These are phyloP conservation scores for Trichoderma sp. DNA, from an alignment of 2,329 filamentous ascomycete species.

Conservation along the genomic window DNA sequence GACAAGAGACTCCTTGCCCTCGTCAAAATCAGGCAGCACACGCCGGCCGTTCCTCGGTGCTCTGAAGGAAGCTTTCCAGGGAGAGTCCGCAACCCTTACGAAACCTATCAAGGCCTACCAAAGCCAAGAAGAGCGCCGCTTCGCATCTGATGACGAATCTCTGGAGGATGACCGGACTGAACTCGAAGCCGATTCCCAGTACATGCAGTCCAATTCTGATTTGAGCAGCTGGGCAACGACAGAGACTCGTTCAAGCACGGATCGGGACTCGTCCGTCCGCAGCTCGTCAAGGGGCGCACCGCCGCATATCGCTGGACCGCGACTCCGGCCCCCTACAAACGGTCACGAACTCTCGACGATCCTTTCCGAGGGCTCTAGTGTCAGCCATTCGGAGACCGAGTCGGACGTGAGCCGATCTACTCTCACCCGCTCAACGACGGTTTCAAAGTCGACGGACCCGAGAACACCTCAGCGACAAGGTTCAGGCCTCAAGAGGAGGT, in stretches of 20 bases:
- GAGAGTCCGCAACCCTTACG: slow-evolving; percentile 57
- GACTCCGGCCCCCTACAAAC: slow-evolving; percentile 54
- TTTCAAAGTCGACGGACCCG: slow-evolving; percentile 43
- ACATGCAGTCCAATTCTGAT: slow-evolving; percentile 28
- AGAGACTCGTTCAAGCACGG: slow-evolving; percentile 23
- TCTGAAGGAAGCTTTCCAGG: slow-evolving; percentile 63
- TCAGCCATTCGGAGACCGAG: slow-evolving; percentile 51
- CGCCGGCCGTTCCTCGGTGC: slow-evolving; percentile 61
- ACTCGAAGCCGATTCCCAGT: slow-evolving; percentile 26
- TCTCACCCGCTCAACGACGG: slow-evolving; percentile 54
- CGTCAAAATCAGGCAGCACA: slow-evolving; percentile 46
- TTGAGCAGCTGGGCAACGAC: slow-evolving; percentile 25
- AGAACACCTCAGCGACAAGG: slow-evolving; percentile 46
- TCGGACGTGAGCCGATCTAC: slow-evolving; percentile 54
- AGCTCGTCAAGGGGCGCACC: slow-evolving; percentile 33
- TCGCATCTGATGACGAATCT: slow-evolving; percentile 34
- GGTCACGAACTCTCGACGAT: slow-evolving; percentile 62
- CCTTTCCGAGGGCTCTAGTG: slow-evolving; percentile 53
- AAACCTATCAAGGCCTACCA: slow-evolving; percentile 53
- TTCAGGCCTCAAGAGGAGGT: slow-evolving; percentile 66
- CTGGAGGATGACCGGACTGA: slow-evolving; percentile 24
- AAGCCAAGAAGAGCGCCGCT: slow-evolving; percentile 48
- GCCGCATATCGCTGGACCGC: slow-evolving; percentile 39
- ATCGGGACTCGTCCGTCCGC: slow-evolving; percentile 31
- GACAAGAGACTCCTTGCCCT: slow-evolving; percentile 53